A percentile compares a stretch with the other conserved stretches of the same genome.
These are phyloP conservation scores for Tausonia pullulans DNA, from an alignment of 1,284 basidiomycete genomes.

Conservation along the genomic window DNA sequence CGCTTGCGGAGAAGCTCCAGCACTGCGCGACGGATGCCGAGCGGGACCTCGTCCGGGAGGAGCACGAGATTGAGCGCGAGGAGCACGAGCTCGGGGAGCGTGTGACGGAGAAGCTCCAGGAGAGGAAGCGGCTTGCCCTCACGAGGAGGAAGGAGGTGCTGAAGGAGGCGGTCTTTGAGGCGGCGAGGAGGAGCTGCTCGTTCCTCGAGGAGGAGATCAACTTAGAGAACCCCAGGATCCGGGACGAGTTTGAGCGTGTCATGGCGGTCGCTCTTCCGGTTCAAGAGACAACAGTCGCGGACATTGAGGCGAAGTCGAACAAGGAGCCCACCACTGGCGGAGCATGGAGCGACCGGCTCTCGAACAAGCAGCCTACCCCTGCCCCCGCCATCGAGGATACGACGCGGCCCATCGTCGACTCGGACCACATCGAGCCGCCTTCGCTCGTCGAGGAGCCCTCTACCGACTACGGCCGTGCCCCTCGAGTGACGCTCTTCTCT, in stretches of 20 bases:
- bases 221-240: neutral
- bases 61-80: neutral
- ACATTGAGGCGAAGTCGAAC: too few relatives aligned
- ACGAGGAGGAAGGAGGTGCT: too few relatives aligned
- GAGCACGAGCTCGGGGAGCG: neutral
- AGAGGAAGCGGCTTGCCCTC: too few relatives aligned
- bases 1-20: neutral
- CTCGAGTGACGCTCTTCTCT: constrained; percentile 1
- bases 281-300: neutral
- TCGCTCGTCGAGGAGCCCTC: neutral
- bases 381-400: too few relatives aligned
- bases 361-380: too few relatives aligned
- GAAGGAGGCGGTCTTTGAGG: too few relatives aligned
- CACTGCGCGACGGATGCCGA: neutral
- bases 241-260: neutral
- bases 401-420: neutral
- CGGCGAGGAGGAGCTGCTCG: neutral
- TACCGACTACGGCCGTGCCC: neutral
- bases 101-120: too few relatives aligned
- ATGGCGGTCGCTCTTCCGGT: neutral
- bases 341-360: too few relatives aligned
- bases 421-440: neutral
- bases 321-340: too few relatives aligned
- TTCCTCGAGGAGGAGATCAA: neutral
- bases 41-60: neutral